Base-by-base conservation (phyloP, 2,329 filamentous ascomycete genomes). In the Hirsutella minnesotensis region DNA sequence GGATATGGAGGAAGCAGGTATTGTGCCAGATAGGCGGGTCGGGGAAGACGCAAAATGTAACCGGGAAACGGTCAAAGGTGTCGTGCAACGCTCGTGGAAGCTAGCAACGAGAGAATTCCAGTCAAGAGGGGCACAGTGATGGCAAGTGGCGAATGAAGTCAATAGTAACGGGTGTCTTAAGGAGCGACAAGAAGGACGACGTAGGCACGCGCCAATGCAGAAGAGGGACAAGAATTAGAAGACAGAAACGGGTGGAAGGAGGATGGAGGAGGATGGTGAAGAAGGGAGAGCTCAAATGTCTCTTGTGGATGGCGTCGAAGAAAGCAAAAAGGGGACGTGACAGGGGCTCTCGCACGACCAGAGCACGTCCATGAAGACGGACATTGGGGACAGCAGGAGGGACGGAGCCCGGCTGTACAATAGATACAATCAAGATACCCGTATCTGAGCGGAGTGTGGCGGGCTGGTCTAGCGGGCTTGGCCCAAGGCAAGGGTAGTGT, bases 161-260 rank as follows among this genome's bases (percentile, higher is more conserved):
- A 31, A 35, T 3, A 8, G 16, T 13, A n/a, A n/a, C 18, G 4
- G 7, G n/a, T 19, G 33, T 41, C 33, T 29, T 20, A 41, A 41
- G 5, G 40, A 41, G 40, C 24, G 40, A 41, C 33, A 30, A 37
- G 40, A 41, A 41, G 7, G 16, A 29, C 33, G 40, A 41, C 33
- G 40, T 20, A 35, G 15, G 16, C 33, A 35, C 15, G 33, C 5
- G 33, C 9, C 33, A 16, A 18, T 16, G 9, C 33, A 35, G 33
- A 35, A 3, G 33, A 18, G 9, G 18, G 12, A 34, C 9, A 41
- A 35, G 12, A 29, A 35, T 21, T 12, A 19, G 16, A 12, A 40
- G 39, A 22, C 20, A n/a, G 33, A 30, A 34, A 16, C 16, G 18
- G 10, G 38, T 20, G 19, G 38, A 39, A 12, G n/a, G n/a, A 29